Evolutionary conservation across 1,139 yeast species (phyloP).

Genomic region (Sugiyamaella castrensis): DNA sequence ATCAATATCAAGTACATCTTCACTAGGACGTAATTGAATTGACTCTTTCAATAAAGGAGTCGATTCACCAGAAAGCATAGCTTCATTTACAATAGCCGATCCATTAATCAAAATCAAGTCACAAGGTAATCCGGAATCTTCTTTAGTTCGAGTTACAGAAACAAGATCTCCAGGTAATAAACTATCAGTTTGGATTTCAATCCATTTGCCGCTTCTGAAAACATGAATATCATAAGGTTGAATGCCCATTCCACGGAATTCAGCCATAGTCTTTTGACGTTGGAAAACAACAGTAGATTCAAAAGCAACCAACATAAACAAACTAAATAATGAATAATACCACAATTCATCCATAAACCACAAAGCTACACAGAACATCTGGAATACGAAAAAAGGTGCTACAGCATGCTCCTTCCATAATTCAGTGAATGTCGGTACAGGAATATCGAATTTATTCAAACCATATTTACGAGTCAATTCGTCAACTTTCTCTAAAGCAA

Average conservation of each 20-base stretch:
- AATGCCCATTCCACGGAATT: slow-evolving; percentile 96
- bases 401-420: slow-evolving; percentile 96
- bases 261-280: slow-evolving; percentile 90
- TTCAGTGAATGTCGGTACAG: slow-evolving; percentile 87
- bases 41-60: slow-evolving; percentile 95
- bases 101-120: slow-evolving; percentile 85
- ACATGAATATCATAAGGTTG: slow-evolving; percentile 81
- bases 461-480: slow-evolving; percentile 67
- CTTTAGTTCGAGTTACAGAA: slow-evolving; percentile 81
- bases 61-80: slow-evolving; percentile 97
- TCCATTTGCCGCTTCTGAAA: slow-evolving; percentile 71
- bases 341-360: slow-evolving; percentile 98
- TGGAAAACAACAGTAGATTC: slow-evolving; percentile 91
- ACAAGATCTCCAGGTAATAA: slow-evolving; percentile 91
- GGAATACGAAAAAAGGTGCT: slow-evolving; percentile 97
- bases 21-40: slow-evolving; percentile 72
- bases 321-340: slow-evolving; percentile 89
- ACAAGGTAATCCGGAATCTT: slow-evolving; percentile 95
- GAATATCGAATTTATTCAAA: slow-evolving; percentile 84
- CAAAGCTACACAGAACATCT: slow-evolving; percentile 88
- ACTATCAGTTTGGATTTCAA: slow-evolving; percentile 62
- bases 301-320: slow-evolving; percentile 88
- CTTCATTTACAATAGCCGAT: slow-evolving; percentile 91
- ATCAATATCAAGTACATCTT: slow-evolving; percentile 66
- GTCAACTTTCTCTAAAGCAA: slow-evolving; percentile 46